A percentile compares a stretch with the other conserved stretches of the same genome.
phyloP scores from a whole-genome alignment of 768 basidiomycete genomes.

The Collybia sp. region DNA sequence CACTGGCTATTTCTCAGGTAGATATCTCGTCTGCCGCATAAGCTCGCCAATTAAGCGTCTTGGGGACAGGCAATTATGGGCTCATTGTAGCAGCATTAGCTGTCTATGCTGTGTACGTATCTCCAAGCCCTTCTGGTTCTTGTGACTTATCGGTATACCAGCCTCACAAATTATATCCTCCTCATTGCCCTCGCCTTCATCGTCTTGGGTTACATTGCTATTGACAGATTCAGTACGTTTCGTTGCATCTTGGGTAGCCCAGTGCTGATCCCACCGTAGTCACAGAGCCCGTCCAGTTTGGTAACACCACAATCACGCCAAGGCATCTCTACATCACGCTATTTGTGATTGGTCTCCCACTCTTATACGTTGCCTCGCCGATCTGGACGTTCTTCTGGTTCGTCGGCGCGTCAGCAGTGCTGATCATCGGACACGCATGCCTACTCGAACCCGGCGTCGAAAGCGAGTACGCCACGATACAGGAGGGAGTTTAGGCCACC shows the following conservation, averaged over 20 bases:
- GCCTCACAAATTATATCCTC: slow-evolving; percentile 78
- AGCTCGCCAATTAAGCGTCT: slow-evolving; percentile 3
- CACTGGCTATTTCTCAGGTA: slow-evolving; percentile 84
- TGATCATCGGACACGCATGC: slow-evolving; percentile 84
- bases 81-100: slow-evolving; percentile 71
- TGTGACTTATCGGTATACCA: slow-evolving; percentile 21
- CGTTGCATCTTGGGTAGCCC: background rate
- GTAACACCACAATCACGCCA: slow-evolving; percentile 80
- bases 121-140: background rate
- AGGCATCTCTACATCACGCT: slow-evolving; percentile 84
- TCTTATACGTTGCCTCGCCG: slow-evolving; percentile 77
- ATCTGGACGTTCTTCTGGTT: slow-evolving; percentile 91
- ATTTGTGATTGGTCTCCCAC: slow-evolving; percentile 88
- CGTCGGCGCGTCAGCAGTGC: slow-evolving; percentile 78
- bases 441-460: slow-evolving; percentile 94
- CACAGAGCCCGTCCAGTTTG: slow-evolving; percentile 81
- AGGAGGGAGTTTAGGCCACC: slow-evolving; percentile 52
- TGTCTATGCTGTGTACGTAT: slow-evolving; percentile 76
- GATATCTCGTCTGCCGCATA: slow-evolving; percentile 3
- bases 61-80: slow-evolving; percentile 74
- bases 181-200: slow-evolving; percentile 84
- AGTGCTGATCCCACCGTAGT: slow-evolving; percentile 34
- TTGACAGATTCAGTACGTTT: slow-evolving; percentile 78
- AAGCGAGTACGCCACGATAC: slow-evolving; percentile 83
- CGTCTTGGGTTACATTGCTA: slow-evolving; percentile 84